These are phyloP conservation scores for Sporothrix phasma DNA, from an alignment of 2,329 filamentous ascomycete species.

Conservation along the genomic window DNA sequence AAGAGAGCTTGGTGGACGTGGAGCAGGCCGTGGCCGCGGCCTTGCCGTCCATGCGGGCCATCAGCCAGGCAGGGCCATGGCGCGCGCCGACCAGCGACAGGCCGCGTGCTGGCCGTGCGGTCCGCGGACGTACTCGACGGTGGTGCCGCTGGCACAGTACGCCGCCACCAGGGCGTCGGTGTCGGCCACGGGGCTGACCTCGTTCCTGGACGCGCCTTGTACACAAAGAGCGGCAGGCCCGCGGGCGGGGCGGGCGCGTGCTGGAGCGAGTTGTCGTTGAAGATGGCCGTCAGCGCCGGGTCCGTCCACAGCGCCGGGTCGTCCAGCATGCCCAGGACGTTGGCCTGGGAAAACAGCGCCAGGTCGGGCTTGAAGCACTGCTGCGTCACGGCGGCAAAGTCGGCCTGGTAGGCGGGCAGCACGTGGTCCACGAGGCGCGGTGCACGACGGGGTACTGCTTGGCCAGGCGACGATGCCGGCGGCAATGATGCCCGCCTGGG, in stretches of 20 bases:
- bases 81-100: constrained; percentile 2
- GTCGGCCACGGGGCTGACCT: constrained; percentile 20
- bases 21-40: neutral
- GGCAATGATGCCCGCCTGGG: constrained; percentile 22
- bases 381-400: constrained; percentile 19
- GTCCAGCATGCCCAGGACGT: constrained; percentile 18
- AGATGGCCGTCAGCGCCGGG: constrained; percentile 21
- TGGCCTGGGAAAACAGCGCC: constrained; percentile 20
- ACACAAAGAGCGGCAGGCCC: constrained; percentile 35
- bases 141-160: constrained; percentile 11
- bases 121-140: constrained; percentile 11
- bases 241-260: neutral
- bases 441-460: constrained; percentile 3
- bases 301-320: neutral
- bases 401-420: constrained; percentile 20
- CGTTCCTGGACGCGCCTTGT: constrained; percentile 36
- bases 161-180: constrained; percentile 7
- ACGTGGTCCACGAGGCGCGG: neutral
- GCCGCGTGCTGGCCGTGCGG: neutral
- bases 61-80: constrained; percentile 12
- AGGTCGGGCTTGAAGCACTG: constrained; percentile 31
- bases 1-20: neutral
- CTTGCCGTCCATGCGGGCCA: constrained; percentile 2
- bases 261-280: constrained; percentile 23
- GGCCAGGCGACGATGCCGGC: constrained; percentile 18